phyloP scores from a whole-genome alignment of 2,329 filamentous ascomycete species.

The Sclerotinia minor region DNA sequence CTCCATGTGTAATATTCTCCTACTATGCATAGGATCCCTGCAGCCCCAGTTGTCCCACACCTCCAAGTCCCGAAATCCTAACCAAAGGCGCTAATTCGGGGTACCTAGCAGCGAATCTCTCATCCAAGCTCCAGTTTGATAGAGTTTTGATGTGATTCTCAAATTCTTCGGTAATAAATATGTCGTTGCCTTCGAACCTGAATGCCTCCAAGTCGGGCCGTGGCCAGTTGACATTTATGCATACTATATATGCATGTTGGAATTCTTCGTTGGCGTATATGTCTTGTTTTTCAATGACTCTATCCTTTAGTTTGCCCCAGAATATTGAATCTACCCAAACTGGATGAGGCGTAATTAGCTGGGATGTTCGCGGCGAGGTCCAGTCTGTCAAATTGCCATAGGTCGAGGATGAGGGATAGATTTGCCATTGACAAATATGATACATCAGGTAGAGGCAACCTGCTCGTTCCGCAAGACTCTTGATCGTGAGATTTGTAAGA shows the following conservation, averaged over 20 bases:
- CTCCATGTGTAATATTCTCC: background rate
- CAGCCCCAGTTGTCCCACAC: background rate
- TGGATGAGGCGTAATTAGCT: constrained; percentile 42
- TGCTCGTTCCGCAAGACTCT: constrained; percentile 31
- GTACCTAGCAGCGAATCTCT: constrained; percentile 34
- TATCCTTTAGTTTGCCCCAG: constrained; percentile 43
- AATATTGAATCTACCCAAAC: constrained; percentile 42
- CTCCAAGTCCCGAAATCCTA: background rate
- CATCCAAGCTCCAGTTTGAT: constrained; percentile 37
- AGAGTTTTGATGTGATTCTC: constrained; percentile 29
- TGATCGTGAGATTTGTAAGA: constrained; percentile 28
- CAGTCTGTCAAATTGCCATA: constrained; percentile 36
- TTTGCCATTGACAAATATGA: constrained; percentile 36
- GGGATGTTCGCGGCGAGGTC: constrained; percentile 31
- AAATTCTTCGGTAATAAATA: constrained; percentile 32
- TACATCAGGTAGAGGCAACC: constrained; percentile 33
- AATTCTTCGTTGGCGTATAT: constrained; percentile 46
- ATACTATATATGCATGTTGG: constrained; percentile 42
- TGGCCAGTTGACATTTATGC: constrained; percentile 44
- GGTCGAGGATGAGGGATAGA: constrained; percentile 29
- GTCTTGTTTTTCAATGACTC: constrained; percentile 43
- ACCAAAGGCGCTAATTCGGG: constrained; percentile 33
- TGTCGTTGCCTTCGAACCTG: constrained; percentile 32
- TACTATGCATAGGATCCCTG: background rate
- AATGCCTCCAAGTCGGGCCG: constrained; percentile 32